phyloP scores from a whole-genome alignment of 257 asterid species.

The Osmanthus fragrans region DNA sequence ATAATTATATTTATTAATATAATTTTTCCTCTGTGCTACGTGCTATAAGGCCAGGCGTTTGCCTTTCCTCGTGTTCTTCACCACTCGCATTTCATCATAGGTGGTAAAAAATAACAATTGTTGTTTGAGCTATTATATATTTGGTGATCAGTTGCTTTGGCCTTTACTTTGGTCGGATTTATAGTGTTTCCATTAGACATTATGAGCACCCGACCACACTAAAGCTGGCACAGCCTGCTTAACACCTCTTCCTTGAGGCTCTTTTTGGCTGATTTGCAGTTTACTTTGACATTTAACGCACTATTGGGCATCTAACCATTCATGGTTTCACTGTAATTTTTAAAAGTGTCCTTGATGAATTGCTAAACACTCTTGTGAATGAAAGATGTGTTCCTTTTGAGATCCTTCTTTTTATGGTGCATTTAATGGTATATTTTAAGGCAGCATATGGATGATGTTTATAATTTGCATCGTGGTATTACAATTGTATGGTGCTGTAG shows the following conservation, averaged over 20 bases:
- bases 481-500: background rate
- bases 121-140: background rate
- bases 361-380: too few relatives aligned
- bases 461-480: background rate
- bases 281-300: too few relatives aligned
- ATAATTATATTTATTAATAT: background rate
- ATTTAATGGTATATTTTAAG: background rate
- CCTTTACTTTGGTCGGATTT: background rate
- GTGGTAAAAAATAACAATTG: background rate
- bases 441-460: background rate
- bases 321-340: too few relatives aligned
- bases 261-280: too few relatives aligned
- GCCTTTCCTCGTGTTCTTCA: too few relatives aligned
- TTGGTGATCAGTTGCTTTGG: background rate
- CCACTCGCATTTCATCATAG: background rate
- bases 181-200: background rate
- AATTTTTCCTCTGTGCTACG: background rate
- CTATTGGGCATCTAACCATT: too few relatives aligned
- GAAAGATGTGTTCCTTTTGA: background rate
- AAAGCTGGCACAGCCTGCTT: too few relatives aligned
- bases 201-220: background rate
- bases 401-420: background rate
- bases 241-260: too few relatives aligned
- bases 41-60: too few relatives aligned
- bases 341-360: too few relatives aligned